Base-by-base conservation (phyloP, 768 basidiomycete species). In the Kwoniella sp. region DNA sequence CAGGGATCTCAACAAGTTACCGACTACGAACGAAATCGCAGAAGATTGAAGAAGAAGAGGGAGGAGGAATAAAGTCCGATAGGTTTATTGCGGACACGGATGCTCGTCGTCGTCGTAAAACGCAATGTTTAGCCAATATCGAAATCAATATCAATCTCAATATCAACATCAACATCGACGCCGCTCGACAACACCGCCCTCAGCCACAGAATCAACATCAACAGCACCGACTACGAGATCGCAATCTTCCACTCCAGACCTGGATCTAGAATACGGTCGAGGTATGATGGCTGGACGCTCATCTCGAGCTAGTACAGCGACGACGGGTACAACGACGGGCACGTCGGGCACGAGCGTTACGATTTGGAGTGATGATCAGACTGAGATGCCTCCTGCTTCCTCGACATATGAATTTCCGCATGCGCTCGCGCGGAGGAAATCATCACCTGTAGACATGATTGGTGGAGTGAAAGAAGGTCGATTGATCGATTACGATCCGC, bases 401-500 rank as follows among this genome's bases (percentile, higher is more conserved):
- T n/a, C n/a, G n/a, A n/a, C n/a, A n/a, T n/a, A n/a, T n/a, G n/a
- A n/a, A n/a, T n/a, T n/a, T n/a, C n/a, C n/a, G n/a, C n/a, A n/a
- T n/a, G n/a, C n/a, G n/a, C n/a, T n/a, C n/a, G n/a, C n/a, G n/a
- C n/a, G n/a, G 33, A 13, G 33, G 33, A 33, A 33, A 33, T 5
- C 33, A 33, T 33, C 33, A 13, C 5, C 33, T 33, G n/a, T n/a
- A n/a, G n/a, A n/a, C n/a, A n/a, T n/a, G n/a, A n/a, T n/a, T n/a
- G n/a, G n/a, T n/a, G n/a, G n/a, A n/a, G 58, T 52, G 26, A 48
- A 54, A 48, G 52, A 54, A 53, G 62, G 62, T 2, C 33, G 37
- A 53, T 58, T 64, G 50, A 64, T 64, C 9, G 62, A 64, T 64
- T 52, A 48, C 24, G 58, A 64, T 49, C 33, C 46, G 21, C 30